phyloP scores from a whole-genome alignment of 106 monocot species.

The Allium cepa region DNA sequence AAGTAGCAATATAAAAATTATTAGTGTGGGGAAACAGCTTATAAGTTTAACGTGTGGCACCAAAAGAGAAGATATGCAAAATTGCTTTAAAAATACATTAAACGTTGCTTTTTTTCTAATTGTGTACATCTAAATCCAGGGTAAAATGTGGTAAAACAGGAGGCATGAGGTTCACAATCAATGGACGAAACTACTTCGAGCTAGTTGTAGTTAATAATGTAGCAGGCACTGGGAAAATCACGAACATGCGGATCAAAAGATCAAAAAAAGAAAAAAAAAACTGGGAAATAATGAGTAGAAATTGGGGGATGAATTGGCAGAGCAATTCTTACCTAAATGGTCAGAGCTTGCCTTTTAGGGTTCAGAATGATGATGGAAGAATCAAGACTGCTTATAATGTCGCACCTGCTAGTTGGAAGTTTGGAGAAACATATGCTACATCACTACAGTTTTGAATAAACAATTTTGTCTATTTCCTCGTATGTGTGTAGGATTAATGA shows the following conservation, averaged over 20 bases:
- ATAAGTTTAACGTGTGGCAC: no score
- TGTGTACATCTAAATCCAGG: constrained; percentile 7
- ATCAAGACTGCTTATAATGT: constrained; percentile 25
- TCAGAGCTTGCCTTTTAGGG: constrained; percentile 47
- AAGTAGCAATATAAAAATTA: no score
- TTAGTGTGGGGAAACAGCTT: no score
- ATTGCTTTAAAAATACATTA: no score
- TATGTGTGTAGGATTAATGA: background rate
- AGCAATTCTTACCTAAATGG: constrained; percentile 29
- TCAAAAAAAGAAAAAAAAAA: constrained; percentile 10
- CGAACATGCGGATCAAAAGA: constrained; percentile 43
- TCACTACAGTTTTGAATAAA: constrained; percentile 16
- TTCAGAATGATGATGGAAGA: constrained; percentile 46
- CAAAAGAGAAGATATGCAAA: no score
- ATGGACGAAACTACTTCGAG: constrained; percentile 55
- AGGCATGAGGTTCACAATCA: constrained; percentile 51
- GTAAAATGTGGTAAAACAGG: constrained; percentile 39
- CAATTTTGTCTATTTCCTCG: no score
- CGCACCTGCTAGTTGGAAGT: constrained; percentile 42
- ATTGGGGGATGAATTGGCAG: constrained; percentile 76
- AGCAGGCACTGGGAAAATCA: constrained; percentile 35
- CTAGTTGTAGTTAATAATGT: constrained; percentile 45
- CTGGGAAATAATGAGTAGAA: constrained; percentile 53
- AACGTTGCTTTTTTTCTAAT: no score
- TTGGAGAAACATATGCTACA: constrained; percentile 39